Evolutionary conservation across 495 filamentous ascomycete genomes (phyloP).

Genomic region (Patellaria atrata): DNA sequence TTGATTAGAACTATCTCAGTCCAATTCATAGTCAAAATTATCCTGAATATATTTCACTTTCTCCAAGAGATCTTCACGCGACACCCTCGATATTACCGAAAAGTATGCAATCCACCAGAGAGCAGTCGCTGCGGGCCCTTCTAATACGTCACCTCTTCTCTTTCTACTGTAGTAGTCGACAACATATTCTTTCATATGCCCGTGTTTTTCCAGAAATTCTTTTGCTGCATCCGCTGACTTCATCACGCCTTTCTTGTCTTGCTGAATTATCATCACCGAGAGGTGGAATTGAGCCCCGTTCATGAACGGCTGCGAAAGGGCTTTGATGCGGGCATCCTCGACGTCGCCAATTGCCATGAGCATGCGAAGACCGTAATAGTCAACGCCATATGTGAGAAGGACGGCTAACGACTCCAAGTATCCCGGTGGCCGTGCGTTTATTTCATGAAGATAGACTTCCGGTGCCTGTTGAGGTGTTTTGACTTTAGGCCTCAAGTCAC

Average conservation of each 20-base stretch:
- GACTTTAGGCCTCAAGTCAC: too few relatives aligned
- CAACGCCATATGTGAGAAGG: slow-evolving; percentile 29
- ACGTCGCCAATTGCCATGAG: slow-evolving; percentile 20
- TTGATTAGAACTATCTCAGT: too few relatives aligned
- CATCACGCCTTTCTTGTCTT: slow-evolving; percentile 5
- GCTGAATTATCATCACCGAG: neutral
- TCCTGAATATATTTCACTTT: slow-evolving; percentile 1
- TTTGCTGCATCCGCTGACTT: slow-evolving; percentile 1
- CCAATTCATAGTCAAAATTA: slow-evolving; percentile 6
- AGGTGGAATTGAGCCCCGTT: slow-evolving; percentile 22
- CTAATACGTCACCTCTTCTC: slow-evolving; percentile 2
- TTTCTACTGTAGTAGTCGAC: slow-evolving; percentile 5
- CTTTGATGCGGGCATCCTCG: slow-evolving; percentile 14
- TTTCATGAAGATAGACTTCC: slow-evolving; percentile 27
- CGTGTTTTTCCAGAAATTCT: slow-evolving; percentile 6
- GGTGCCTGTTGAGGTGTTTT: neutral
- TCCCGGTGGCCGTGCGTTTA: slow-evolving; percentile 31
- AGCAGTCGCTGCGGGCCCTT: slow-evolving; percentile 1
- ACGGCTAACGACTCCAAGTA: slow-evolving; percentile 20
- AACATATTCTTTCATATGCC: neutral
- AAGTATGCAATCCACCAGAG: slow-evolving; percentile 8
- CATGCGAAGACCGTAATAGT: slow-evolving; percentile 21
- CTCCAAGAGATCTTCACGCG: slow-evolving; percentile 2
- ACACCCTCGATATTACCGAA: too few relatives aligned
- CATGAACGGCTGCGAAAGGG: slow-evolving; percentile 20